Base-by-base conservation (phyloP, 306 rosid genomes). In the Spatholobus suberectus region DNA sequence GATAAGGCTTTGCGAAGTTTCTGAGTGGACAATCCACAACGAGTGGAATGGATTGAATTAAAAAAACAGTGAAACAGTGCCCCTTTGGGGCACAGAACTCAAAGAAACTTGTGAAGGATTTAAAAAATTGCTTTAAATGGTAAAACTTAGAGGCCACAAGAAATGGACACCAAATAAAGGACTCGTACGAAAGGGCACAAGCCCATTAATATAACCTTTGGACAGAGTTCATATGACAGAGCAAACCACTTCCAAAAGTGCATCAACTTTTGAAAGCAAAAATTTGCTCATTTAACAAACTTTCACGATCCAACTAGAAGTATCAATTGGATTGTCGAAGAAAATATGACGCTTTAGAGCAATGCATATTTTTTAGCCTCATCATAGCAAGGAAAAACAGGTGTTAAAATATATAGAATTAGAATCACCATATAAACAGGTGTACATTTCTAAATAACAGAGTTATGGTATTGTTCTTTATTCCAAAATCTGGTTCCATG, bases 1-100 rank as follows among this genome's bases (percentile, higher is more conserved):
- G 87, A 85, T 82, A 84, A 86, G 88, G 71, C 74, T 34, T 65
- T 67, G 74, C 62, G 72, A 62, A 78, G 89, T 78, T 86, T 90
- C 88, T 77, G 89, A 89, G 82, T 86, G 87, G 89, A 85, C 86
- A 88, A 87, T 78, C 87, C 87, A 91, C 86, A 85, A 65, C 86
- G 73, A 73, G 80, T 78, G 77, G 41, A 79, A 78, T 20, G 59
- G 34, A 54, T 76, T 79, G 54, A 84, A 83, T 65, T 75, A 29
- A 80, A 61, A 72, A 69, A 73, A n/a, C 34, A 26, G 81, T 82
- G 91, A 86, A 84, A 87, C 83, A 81, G 52, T 61, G 63, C 24
- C 32, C 82, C 78, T 86, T 37, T 81, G 66, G 73, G 81, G 24
- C 55, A 71, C 69, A 75, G 70, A 84, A 46, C 34, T 75, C 52